Conservation (phyloP, 1,284 basidiomycete species). For the Clitocybe nebularis region DNA sequence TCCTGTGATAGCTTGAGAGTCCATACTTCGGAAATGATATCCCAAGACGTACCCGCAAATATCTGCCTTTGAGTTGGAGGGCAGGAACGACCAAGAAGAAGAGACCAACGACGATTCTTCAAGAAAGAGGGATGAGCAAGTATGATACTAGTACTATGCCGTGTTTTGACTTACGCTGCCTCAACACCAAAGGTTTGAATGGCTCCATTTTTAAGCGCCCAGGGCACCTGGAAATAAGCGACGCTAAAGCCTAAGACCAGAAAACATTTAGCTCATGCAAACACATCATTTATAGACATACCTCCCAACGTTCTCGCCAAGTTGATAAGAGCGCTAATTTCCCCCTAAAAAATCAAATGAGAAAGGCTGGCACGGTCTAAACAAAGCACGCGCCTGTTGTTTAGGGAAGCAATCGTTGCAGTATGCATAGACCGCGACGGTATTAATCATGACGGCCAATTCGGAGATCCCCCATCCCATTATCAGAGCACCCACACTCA, state of each 20-base stretch:
- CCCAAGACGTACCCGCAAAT: slow-evolving; percentile 37
- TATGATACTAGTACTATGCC: no score
- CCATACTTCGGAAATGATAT: background rate
- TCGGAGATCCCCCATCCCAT: slow-evolving; percentile 69
- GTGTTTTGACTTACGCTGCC: slow-evolving; percentile 45
- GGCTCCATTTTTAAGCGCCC: slow-evolving; percentile 52
- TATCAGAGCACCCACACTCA: slow-evolving; percentile 51
- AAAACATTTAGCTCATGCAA: background rate
- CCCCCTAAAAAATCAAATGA: slow-evolving; percentile 35
- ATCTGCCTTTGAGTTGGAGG: slow-evolving; percentile 46
- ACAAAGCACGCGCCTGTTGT: slow-evolving; percentile 38
- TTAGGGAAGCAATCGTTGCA: slow-evolving; percentile 49
- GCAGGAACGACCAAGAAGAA: slow-evolving; percentile 51
- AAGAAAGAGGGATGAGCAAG: background rate
- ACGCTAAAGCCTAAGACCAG: slow-evolving; percentile 45
- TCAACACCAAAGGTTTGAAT: slow-evolving; percentile 57
- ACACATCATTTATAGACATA: slow-evolving; percentile 9
- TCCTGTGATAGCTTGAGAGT: background rate
- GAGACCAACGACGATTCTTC: slow-evolving; percentile 42
- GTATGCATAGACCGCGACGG: slow-evolving; percentile 60
- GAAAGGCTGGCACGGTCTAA: no score
- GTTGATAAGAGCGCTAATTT: slow-evolving; percentile 59
- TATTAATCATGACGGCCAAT: slow-evolving; percentile 60
- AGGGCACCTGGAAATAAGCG: slow-evolving; percentile 61
- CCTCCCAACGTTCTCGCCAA: slow-evolving; percentile 53